Base-by-base conservation (phyloP, 768 basidiomycete genomes). In the Gelatoporia subvermispora region DNA sequence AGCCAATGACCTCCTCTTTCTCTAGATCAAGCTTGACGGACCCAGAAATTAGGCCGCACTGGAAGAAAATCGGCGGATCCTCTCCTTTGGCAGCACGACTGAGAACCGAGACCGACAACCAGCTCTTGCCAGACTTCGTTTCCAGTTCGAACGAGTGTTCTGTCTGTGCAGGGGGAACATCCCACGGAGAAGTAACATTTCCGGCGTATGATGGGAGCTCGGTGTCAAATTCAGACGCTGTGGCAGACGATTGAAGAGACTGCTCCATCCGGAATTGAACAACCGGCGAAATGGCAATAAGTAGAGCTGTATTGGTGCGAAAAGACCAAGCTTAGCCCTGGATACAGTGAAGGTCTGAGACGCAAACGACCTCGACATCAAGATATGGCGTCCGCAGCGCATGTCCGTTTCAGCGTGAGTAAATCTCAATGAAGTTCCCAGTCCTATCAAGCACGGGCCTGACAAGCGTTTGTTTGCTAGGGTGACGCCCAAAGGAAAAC, bases 111-210 rank as follows among this genome's bases (percentile, higher is more conserved):
- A 55, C 13, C 3, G 49, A 40, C 34, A 55, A 43, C 53, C 53
- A 55, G 31, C 8, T 39, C 15, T n/a, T 24, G 8, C 52, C 52
- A 10, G 53, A 47, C 34, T 48, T 50, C 49, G 44, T 49, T 8
- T 21, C 35, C 22, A 53, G 21, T 40, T 38, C 16, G 13, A 35
- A 49, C 8, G 10, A 25, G 18, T 53, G 52, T 22, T 47, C 31
- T 17, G 48, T 48, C 34, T 50, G 44, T 1, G 45, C 18, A 9
- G 41, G 42, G 13, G 45, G 42, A 1, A 53, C 42, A 21, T 47
- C 45, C 52, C 49, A 47, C 11, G 39, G 13, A 4, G 41, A 21
- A 28, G 20, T 15, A 16, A 21, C 41, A n/a, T 22, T 22, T 22
- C 41, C 16, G 13, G n/a, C 21, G 22, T 42, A 42, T 24, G 41